Evolutionary conservation across 2,329 filamentous ascomycete species (phyloP).

Genomic region (Plectosphaerella cucumerina): DNA sequence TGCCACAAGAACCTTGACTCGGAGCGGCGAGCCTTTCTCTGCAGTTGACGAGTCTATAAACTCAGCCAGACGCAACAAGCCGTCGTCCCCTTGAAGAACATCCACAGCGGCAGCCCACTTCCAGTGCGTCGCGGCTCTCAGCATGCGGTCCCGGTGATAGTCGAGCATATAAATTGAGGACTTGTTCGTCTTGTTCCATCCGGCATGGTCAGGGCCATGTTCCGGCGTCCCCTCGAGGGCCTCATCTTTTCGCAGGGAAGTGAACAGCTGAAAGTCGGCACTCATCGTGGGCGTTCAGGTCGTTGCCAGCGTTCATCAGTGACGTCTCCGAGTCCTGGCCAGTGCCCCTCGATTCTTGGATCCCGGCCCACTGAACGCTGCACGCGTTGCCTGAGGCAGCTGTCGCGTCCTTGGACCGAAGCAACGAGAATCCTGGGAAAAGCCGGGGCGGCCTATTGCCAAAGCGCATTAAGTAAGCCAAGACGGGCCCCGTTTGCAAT

Average conservation of each 20-base stretch:
- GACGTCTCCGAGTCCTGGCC: background rate
- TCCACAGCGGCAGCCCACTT: slow-evolving; percentile 44
- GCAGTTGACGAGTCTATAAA: slow-evolving; percentile 20
- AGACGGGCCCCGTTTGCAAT: background rate
- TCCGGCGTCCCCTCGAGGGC: slow-evolving; percentile 41
- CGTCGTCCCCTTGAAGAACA: slow-evolving; percentile 38
- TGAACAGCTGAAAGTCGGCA: slow-evolving; percentile 58
- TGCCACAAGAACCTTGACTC: slow-evolving; percentile 53
- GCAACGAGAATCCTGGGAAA: no score
- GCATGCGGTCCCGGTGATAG: slow-evolving; percentile 73
- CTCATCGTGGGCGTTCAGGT: slow-evolving; percentile 21
- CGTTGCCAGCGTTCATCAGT: background rate
- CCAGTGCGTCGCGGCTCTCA: slow-evolving; percentile 58
- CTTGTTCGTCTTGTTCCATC: slow-evolving; percentile 46
- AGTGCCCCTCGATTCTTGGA: background rate
- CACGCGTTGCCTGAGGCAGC: no score
- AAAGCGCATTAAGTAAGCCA: background rate
- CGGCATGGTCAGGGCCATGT: slow-evolving; percentile 32
- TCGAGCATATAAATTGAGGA: slow-evolving; percentile 76
- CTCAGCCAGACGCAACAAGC: slow-evolving; percentile 34
- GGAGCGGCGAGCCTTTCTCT: slow-evolving; percentile 26
- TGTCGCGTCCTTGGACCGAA: no score
- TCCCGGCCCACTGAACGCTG: background rate
- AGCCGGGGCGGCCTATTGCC: no score
- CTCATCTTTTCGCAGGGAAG: slow-evolving; percentile 68